Base-by-base conservation (phyloP, 148 eudicot species). In the Fagopyrum homotropicum region DNA sequence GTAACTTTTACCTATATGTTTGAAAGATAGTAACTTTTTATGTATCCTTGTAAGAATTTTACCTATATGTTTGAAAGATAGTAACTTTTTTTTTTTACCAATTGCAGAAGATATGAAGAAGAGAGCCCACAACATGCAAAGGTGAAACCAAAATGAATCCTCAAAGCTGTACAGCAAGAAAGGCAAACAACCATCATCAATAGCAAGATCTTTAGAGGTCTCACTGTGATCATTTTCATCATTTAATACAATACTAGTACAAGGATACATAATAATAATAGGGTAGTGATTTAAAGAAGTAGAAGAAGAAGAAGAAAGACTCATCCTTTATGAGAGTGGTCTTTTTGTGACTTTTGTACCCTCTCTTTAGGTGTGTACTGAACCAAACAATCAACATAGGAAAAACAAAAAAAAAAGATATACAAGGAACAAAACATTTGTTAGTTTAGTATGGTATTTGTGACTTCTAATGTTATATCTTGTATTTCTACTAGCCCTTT, bases 201-300 rank as follows among this genome's bases (percentile, higher is more conserved):
- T 81, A 91, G 93, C 84, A 86, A 87, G 88, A 79, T 78, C 80
- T 81, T 74, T 74, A 75, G 43, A 75, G 71, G 70, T 79, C 82
- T 79, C 79, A 79, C 47, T 66, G 81, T 78, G 81, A 84, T 88
- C 78, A 76, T 75, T 82, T 83, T 85, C 90, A 82, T 86, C 71
- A 66, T 66, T 49, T 35, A 66, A 66, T 66, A 66, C 71, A 35
- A 66, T 66, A 66, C 71, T 66, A 66, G 71, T 66, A 66, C 71
- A 86, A 82, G 76, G 43, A 73, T 69, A 66, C 71, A 66, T 66
- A 66, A 66, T 66, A 66, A 66, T 66, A 66, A 66, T 66, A 66
- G 71, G 71, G 71, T 66, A 66, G 71, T 66, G 71, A 66, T 60
- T 75, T 74, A 75, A 71, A 44, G 66, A 73, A 75, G 72, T 77